Percentiles rank a stretch among this genome's conserved stretches.
phyloP scores from a whole-genome alignment of 345 rosid genomes.

The Eucalyptus camaldulensis region DNA sequence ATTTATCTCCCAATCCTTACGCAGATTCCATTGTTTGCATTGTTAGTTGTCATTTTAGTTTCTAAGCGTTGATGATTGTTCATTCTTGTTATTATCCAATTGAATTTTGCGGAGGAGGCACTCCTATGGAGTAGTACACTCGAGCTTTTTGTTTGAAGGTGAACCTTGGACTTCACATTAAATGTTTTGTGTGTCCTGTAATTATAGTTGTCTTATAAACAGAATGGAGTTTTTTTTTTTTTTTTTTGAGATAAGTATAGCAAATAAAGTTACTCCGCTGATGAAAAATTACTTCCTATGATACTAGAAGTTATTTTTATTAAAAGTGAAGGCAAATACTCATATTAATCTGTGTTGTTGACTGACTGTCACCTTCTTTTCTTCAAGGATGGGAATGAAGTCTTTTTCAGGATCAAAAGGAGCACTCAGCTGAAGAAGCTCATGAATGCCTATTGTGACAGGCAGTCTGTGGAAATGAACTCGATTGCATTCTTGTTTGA shows the following conservation, averaged over 20 bases:
- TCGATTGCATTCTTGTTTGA: slow-evolving; percentile 80
- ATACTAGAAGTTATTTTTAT: neutral
- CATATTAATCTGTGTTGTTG: neutral
- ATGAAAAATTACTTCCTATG: neutral
- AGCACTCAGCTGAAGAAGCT: slow-evolving; percentile 82
- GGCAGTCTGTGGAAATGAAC: slow-evolving; percentile 68
- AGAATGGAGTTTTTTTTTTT: neutral
- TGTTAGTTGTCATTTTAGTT: neutral
- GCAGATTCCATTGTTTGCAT: neutral
- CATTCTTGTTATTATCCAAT: neutral
- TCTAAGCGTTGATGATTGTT: neutral
- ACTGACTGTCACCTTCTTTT: neutral
- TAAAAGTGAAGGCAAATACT: neutral
- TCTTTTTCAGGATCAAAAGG: slow-evolving; percentile 74
- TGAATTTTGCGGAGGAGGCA: neutral
- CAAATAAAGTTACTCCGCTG: neutral
- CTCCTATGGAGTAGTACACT: neutral
- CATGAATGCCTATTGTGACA: slow-evolving; percentile 84
- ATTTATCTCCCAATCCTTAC: neutral
- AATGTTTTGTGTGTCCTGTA: neutral
- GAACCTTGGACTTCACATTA: neutral
- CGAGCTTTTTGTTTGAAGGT: neutral
- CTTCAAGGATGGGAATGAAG: slow-evolving; percentile 72
- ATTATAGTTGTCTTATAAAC: neutral
- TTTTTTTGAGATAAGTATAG: neutral